Conservation (phyloP, 345 rosid genomes). For the Pistacia integerrima region DNA sequence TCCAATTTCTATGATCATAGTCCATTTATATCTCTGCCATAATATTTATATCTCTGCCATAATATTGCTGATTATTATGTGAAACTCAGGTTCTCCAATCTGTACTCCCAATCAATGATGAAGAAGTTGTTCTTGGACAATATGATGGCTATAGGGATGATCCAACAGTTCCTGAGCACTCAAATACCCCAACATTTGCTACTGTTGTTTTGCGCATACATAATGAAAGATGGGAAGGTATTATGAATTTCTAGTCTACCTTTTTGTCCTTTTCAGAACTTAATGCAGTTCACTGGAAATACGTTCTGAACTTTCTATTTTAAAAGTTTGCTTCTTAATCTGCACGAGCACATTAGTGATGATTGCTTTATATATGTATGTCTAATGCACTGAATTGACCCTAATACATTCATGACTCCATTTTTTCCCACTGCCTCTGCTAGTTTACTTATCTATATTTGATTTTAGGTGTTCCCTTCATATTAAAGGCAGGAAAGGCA, state of each 20-base stretch:
- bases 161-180: slow-evolving; percentile 89
- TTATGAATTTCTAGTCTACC: slow-evolving; percentile 14
- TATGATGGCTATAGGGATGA: slow-evolving; percentile 91
- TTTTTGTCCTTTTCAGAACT: not conserved
- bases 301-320: slow-evolving; percentile 11
- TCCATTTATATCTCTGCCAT: not conserved
- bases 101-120: slow-evolving; percentile 83
- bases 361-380: not conserved
- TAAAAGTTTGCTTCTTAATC: not conserved
- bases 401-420: not conserved
- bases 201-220: slow-evolving; percentile 77
- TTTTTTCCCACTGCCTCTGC: not conserved
- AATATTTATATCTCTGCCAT: not conserved
- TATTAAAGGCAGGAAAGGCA: slow-evolving; percentile 98
- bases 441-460: slow-evolving; percentile 17
- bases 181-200: slow-evolving; percentile 97
- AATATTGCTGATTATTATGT: slow-evolving; percentile 21
- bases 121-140: slow-evolving; percentile 96
- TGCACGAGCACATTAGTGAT: not conserved
- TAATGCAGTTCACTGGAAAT: not conserved
- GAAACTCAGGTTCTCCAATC: slow-evolving; percentile 87
- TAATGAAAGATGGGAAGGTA: slow-evolving; percentile 99
- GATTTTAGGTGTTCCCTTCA: slow-evolving; percentile 88
- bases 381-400: not conserved
- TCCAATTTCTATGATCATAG: not conserved